Base-by-base conservation (phyloP, 2,329 filamentous ascomycete genomes). In the Nemania diffusa region DNA sequence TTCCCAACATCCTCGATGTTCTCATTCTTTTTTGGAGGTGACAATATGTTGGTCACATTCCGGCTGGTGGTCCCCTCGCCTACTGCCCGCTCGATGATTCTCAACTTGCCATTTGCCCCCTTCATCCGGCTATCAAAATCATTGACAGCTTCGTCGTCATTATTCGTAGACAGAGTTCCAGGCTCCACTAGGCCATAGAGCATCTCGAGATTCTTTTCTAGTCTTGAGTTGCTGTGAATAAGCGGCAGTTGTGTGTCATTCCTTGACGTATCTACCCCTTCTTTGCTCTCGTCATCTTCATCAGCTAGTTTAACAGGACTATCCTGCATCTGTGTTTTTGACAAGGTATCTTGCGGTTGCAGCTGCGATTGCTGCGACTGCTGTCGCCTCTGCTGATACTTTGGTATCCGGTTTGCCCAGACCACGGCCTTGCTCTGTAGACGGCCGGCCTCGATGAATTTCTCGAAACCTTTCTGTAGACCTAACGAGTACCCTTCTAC, bases 401-500 rank as follows among this genome's bases (percentile, higher is more conserved):
- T 70, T 50, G 83, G 83, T 11, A 94, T 79, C 61, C 94, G 85
- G 67, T 92, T 91, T 13, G 90, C 89, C 94, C 95, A 98, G n/a
- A 98, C 84, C 26, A 92, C 81, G 15, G 93, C 89, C 74, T 89
- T 90, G 51, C 93, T 92, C 73, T 95, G 91, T 34, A 98, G 80
- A 65, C 86, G 85, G 2, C 95, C 95, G 78, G 93, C 87, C 69
- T 93, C 90, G 48, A 92, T 77, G 76, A 97, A 97, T 81, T 97
- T 98, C 74, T 97, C 93, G 74, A 96, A 98, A 0, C 94, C 95
- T 71, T 94, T 96, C 78, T 97, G 92, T 48, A 98, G 88, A 0
- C 95, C 96, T 77, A 98, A 93, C 22, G 93, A 88, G 58, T 94
- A 92, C 68, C 96, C 96, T 84, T 99, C 96, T 71, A 93, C 89